A percentile compares a stretch with the other conserved stretches of the same genome.
phyloP scores from a whole-genome alignment of 164 flowering plant species.

The Chimonanthus salicifolius region DNA sequence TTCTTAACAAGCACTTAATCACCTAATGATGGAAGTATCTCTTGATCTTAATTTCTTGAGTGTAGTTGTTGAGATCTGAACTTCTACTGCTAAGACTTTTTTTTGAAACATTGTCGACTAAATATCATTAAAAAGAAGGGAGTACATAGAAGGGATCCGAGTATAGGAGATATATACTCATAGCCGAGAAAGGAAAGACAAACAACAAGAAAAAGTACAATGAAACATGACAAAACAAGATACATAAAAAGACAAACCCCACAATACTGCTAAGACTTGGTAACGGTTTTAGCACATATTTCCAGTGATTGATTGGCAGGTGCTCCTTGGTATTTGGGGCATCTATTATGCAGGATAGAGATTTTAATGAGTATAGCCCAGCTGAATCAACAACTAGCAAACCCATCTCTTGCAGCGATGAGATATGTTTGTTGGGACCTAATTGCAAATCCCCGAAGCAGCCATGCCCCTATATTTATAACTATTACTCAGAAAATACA shows the following conservation, averaged over 20 bases:
- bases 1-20: no score
- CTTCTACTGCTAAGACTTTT: slow-evolving; percentile 15
- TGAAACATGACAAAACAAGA: no score
- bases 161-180: no score
- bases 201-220: no score
- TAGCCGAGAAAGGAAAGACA: no score
- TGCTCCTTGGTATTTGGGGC: slow-evolving; percentile 95
- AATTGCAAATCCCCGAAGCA: slow-evolving; percentile 57
- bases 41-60: not conserved
- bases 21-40: no score
- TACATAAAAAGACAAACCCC: no score
- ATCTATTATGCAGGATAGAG: slow-evolving; percentile 97
- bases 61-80: not conserved
- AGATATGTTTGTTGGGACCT: slow-evolving; percentile 53
- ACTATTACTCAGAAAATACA: slow-evolving; percentile 56
- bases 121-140: no score
- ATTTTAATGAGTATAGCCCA: slow-evolving; percentile 73
- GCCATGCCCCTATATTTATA: slow-evolving; percentile 64
- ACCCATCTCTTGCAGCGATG: slow-evolving; percentile 62
- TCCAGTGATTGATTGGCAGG: slow-evolving; percentile 99
- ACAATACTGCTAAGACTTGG: slow-evolving; percentile 25
- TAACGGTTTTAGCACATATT: slow-evolving; percentile 88
- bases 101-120: no score
- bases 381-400: slow-evolving; percentile 74
- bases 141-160: no score